A percentile compares a stretch with the other conserved stretches of the same genome.
These are phyloP conservation scores for Coccinonectria pachysandricola DNA, from an alignment of 2,329 filamentous ascomycete genomes.

Conservation along the genomic window DNA sequence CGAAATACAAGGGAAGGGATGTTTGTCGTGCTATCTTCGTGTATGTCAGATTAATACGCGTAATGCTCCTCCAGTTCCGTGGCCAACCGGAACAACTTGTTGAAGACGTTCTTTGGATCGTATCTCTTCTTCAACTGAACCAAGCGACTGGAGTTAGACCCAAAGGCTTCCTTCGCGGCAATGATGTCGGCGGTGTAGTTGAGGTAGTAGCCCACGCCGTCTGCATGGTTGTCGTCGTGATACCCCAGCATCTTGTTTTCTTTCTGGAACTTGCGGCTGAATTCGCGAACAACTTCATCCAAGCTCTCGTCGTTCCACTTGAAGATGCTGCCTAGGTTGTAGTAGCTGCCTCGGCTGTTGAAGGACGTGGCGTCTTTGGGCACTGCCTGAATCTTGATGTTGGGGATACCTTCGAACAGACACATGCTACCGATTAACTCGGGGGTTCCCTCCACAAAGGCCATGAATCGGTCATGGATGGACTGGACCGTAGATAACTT, in stretches of 20 bases:
- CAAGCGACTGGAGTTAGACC: conserved; percentile 9
- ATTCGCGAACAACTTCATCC: conserved; percentile 10
- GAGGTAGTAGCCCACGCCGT: conserved; percentile 12
- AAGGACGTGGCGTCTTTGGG: conserved; percentile 12
- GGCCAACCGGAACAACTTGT: no score
- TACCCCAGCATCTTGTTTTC: conserved; percentile 11
- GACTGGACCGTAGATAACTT: conserved; percentile 12
- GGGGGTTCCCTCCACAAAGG: conserved; percentile 8
- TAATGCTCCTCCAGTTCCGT: no score
- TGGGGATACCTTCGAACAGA: conserved; percentile 12
- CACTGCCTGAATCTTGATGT: conserved; percentile 6
- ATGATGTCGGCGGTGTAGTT: conserved; percentile 10
- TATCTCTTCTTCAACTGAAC: conserved; percentile 11
- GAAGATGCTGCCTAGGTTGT: conserved; percentile 11
- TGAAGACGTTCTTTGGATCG: conserved; percentile 12
- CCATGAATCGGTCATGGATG: conserved; percentile 9
- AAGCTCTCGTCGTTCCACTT: conserved; percentile 9
- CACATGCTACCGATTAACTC: conserved; percentile 7
- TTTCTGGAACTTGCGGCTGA: conserved; percentile 13
- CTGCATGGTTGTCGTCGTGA: conserved; percentile 7
- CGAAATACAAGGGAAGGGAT: no score
- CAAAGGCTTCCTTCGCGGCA: conserved; percentile 13
- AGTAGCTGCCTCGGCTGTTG: conserved; percentile 16
- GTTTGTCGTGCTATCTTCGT: no score
- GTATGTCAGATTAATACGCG: no score